Percentiles rank a stretch among this genome's conserved stretches.
These are phyloP conservation scores for Mycena maculata DNA, from an alignment of 768 basidiomycete genomes.

Conservation along the genomic window DNA sequence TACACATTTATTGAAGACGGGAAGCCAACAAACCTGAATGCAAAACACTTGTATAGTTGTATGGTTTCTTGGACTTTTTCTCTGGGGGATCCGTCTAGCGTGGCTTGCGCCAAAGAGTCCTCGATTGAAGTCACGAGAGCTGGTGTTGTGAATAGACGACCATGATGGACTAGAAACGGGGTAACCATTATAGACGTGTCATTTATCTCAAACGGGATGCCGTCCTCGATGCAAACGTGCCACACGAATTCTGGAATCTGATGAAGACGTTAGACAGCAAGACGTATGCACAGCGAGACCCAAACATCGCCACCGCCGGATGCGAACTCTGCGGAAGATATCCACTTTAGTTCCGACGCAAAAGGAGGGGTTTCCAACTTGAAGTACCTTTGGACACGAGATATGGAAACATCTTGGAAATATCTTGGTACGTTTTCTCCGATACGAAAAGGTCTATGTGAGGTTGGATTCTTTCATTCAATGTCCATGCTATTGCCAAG, in stretches of 20 bases:
- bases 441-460: conserved; percentile 83
- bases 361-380: neutral
- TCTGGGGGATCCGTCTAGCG: conserved; percentile 21
- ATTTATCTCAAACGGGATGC: conserved; percentile 72
- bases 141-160: conserved; percentile 67
- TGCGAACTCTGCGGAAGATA: conserved; percentile 62
- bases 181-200: conserved; percentile 71
- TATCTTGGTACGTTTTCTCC: conserved; percentile 69
- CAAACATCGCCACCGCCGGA: conserved; percentile 84
- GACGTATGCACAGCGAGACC: conserved; percentile 2
- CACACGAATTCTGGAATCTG: conserved; percentile 87
- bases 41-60: conserved; percentile 73
- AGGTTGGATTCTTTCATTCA: conserved; percentile 69
- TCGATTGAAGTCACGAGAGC: conserved; percentile 48
- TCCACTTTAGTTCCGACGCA: neutral
- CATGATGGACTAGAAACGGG: conserved; percentile 83
- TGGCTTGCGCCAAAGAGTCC: conserved; percentile 41
- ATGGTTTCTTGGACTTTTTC: conserved; percentile 44
- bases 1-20: conserved; percentile 50
- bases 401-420: conserved; percentile 84
- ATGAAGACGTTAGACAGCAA: conserved; percentile 8
- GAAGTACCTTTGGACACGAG: conserved; percentile 65
- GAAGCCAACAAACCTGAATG: conserved; percentile 53
- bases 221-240: conserved; percentile 78
- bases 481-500: conserved; percentile 73